phyloP scores from a whole-genome alignment of 495 filamentous ascomycete genomes.

The Penicillium goetzii region DNA sequence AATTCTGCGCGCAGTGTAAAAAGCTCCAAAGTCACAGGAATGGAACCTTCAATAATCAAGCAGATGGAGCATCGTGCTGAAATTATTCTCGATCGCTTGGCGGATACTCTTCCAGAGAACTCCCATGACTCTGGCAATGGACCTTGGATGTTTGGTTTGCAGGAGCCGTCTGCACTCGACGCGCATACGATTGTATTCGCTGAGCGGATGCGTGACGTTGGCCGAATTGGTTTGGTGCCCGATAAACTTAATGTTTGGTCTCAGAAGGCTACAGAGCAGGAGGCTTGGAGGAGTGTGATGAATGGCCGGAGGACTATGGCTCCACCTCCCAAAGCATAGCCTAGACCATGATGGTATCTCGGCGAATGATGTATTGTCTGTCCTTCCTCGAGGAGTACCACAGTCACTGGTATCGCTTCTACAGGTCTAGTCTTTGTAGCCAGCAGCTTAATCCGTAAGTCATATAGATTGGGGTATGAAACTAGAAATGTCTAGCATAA shows the following conservation, averaged over 20 bases:
- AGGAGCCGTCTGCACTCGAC: neutral
- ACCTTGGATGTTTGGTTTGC: constrained; percentile 1
- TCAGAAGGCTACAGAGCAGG: neutral
- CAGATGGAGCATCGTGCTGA: neutral
- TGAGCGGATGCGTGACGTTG: constrained; percentile 1
- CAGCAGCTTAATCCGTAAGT: neutral
- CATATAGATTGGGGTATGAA: constrained; percentile 26
- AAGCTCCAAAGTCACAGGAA: neutral
- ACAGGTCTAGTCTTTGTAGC: neutral
- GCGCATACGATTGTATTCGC: neutral
- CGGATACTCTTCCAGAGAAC: neutral
- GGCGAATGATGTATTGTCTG: too few species aligned
- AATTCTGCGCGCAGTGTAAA: neutral
- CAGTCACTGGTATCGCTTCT: too few species aligned
- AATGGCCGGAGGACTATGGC: neutral
- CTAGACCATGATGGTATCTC: neutral
- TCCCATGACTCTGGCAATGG: neutral
- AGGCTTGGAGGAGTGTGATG: neutral
- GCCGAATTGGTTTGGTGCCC: neutral
- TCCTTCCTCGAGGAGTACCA: too few species aligned
- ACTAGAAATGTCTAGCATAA: constrained; percentile 5
- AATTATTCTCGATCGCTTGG: neutral
- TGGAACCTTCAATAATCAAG: neutral
- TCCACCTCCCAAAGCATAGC: neutral
- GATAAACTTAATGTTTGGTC: neutral